phyloP scores from a whole-genome alignment of 202 grass and related monocot species.

The Saccharum hybrid region DNA sequence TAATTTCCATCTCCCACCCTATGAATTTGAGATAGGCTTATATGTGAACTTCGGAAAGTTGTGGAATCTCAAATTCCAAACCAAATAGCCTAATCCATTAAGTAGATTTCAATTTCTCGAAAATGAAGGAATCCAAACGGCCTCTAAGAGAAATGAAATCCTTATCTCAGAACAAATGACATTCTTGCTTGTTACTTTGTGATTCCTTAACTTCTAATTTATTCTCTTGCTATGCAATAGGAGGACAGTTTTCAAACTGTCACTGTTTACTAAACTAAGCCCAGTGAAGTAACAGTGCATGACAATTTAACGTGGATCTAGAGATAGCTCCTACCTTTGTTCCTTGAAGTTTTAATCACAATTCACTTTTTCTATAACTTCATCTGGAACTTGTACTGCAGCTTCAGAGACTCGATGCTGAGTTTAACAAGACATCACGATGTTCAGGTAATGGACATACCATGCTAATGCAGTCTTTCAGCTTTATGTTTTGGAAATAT shows the following conservation, averaged over 20 bases:
- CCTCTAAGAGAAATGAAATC: neutral
- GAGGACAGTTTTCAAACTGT: constrained; percentile 21
- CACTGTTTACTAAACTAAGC: constrained; percentile 18
- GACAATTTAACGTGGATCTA: constrained; percentile 12
- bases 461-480: constrained; percentile 33
- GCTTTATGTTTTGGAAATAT: constrained; percentile 31
- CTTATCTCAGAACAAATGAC: neutral
- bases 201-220: neutral
- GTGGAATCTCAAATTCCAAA: too few species aligned
- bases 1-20: too few species aligned
- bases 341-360: constrained; percentile 35
- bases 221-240: constrained; percentile 12
- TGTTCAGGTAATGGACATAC: constrained; percentile 58
- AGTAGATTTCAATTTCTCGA: too few species aligned
- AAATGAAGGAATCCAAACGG: neutral
- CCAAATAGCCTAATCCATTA: too few species aligned
- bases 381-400: constrained; percentile 56
- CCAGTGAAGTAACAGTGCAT: neutral
- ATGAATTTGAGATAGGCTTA: too few species aligned
- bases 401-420: constrained; percentile 92
- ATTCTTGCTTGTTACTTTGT: constrained; percentile 4
- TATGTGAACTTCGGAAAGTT: too few species aligned
- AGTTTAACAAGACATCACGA: constrained; percentile 66
- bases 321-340: constrained; percentile 26
- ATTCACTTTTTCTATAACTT: constrained; percentile 39